Evolutionary conservation across 2,329 filamentous ascomycete species (phyloP), one percentile per base, ranked within the genome.

Genomic region (Botrytis elliptica): DNA sequence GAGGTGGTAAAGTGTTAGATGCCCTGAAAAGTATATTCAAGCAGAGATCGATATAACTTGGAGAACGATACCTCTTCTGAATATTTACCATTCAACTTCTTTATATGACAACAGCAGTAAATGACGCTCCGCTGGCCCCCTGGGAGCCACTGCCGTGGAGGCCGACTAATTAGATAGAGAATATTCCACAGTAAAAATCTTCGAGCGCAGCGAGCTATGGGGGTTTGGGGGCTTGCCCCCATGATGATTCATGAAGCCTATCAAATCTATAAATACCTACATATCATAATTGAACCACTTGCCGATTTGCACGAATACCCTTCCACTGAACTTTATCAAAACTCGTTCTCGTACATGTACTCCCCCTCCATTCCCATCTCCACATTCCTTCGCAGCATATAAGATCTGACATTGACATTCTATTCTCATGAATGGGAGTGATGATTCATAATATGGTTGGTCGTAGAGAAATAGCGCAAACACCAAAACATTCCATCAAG

Each of bases 71-170:
- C 4, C 12, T n/a, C 12, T 55, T 52, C 7, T n/a, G 25, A 52
- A 52, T 4, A n/a, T n/a, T 7, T 55, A 16, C 12, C 12, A 16
- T 55, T 55, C 25, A 7, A 55, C 1, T 7, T 55, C 49, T n/a
- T n/a, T n/a, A 55, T 55, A 55, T n/a, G n/a, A 57, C 9, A 29
- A 29, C 14, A 29, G 6, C 8, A 33, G 7, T 57, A 18, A 18
- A 18, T 57, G 52, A 57, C n/a, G 52, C 52, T 57, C 52, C 52
- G 52, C 52, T 57, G n/a, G 52, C 52, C 52, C 52, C 52, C 52
- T 57, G 52, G 52, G 52, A 57, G n/a, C 52, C 52, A 57, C 52
- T 57, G 52, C 52, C n/a, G 52, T 57, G 52, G 52, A 57, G 52
- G 52, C 52, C 52, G 52, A 57, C 5, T 57, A 55, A 55, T 55